Conservation (phyloP, 192 early-diverging fungal genomes). For the Gonapodya sp. region DNA sequence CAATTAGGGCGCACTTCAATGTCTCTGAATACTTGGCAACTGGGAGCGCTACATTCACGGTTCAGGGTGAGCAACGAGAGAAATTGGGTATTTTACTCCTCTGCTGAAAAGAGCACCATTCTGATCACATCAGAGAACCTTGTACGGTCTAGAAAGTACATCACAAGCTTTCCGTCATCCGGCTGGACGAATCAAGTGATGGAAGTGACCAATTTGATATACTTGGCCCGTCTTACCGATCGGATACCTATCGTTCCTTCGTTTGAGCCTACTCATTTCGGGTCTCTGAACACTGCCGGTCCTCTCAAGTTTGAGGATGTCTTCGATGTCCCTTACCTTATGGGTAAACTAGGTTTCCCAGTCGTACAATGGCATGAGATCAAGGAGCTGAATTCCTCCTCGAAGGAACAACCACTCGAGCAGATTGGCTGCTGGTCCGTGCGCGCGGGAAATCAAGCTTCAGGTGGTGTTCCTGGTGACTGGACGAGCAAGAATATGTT, state of each 20-base stretch:
- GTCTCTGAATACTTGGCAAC: not conserved
- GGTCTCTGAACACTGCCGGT: not conserved
- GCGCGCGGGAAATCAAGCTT: not conserved
- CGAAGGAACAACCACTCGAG: not conserved
- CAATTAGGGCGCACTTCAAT: not conserved
- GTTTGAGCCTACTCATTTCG: not conserved
- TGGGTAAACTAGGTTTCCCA: not conserved
- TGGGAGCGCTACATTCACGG: not conserved
- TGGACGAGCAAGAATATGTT: constrained; percentile 1
- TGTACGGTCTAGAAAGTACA: not conserved
- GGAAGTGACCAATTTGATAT: constrained; percentile 2
- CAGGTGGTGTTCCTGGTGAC: not conserved
- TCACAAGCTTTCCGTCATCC: not conserved
- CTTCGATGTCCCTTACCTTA: not conserved
- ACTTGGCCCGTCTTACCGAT: not conserved
- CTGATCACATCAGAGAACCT: not conserved
- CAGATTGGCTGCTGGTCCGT: not conserved
- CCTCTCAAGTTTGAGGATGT: not conserved
- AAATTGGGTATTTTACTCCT: not conserved
- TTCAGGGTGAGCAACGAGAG: not conserved
- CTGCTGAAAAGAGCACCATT: not conserved
- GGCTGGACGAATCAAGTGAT: constrained; percentile 3
- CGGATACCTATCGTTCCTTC: not conserved
- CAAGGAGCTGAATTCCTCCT: not conserved
- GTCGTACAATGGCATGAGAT: not conserved